phyloP scores from a whole-genome alignment of 345 rosid genomes.

The Ricinus communis region DNA sequence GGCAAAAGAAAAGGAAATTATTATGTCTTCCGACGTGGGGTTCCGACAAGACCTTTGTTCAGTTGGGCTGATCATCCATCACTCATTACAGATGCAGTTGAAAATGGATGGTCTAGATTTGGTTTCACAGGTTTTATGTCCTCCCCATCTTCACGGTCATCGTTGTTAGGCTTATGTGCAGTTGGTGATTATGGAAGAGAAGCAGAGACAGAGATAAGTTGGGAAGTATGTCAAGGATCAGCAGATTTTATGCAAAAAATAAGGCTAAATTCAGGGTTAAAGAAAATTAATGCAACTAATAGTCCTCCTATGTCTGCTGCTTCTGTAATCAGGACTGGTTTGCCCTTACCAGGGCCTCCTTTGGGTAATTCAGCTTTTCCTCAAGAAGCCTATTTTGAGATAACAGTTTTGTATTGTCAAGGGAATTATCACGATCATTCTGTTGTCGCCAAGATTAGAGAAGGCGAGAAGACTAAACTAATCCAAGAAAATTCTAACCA shows the following conservation, averaged over 20 bases:
- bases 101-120: constrained; percentile 87
- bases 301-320: constrained; percentile 39
- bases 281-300: constrained; percentile 19
- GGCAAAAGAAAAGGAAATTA: constrained; percentile 51
- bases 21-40: constrained; percentile 48
- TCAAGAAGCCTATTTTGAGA: constrained; percentile 90
- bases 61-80: constrained; percentile 78
- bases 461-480: constrained; percentile 66
- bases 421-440: constrained; percentile 24
- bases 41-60: constrained; percentile 46
- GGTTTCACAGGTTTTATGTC: constrained; percentile 55
- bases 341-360: constrained; percentile 91
- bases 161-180: constrained; percentile 57
- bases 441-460: constrained; percentile 28
- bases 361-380: constrained; percentile 75
- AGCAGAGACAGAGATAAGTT: constrained; percentile 53
- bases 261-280: constrained; percentile 54
- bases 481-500: constrained; percentile 42
- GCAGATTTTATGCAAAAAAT: constrained; percentile 76
- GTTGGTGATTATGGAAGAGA: constrained; percentile 43
- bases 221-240: constrained; percentile 84
- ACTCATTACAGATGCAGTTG: constrained; percentile 67
- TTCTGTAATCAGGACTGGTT: constrained; percentile 61
- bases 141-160: constrained; percentile 37
- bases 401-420: constrained; percentile 50